Base-by-base conservation (phyloP, 2,329 filamentous ascomycete species). In the Fusarium sulawesiense region DNA sequence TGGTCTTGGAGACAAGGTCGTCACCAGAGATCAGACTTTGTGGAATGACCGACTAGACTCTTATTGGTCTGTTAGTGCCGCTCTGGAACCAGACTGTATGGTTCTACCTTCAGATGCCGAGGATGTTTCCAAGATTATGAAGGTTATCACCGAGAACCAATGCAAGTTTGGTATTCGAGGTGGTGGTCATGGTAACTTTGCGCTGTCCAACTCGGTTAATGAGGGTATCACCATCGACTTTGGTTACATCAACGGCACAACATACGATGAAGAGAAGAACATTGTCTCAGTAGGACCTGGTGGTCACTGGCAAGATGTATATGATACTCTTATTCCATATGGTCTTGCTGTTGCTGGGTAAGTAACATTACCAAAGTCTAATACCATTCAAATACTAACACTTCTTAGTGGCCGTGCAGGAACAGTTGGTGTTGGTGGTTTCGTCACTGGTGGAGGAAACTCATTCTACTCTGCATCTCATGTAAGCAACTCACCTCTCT, bases 91-190 rank as follows among this genome's bases (percentile, higher is more conserved):
- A 8, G 79, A 77, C 74, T 81, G 80, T 45, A 77, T 81, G 68
- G 78, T 76, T 10, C 66, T 79, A 51, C 80, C 80, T 4, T 61
- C 70, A 29, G 75, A 76, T 3, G 67, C 78, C 8, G 63, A 78
- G 8, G 80, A 84, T 60, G 80, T 82, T 9, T 78, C 81, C 7
- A 66, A 69, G 10, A 75, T 77, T 4, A 73, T 83, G 21, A 79
- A 77, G 46, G 72, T 78, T 4, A 71, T 84, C 1, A 70, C 73
- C 27, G 50, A 68, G 7, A 70, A 73, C 9, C 42, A 74, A 16
- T 80, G 78, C 48, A 71, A 75, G 8, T 83, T 83, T 64, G 81
- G 79, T 20, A 77, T 84, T 34, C 76, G 79, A 3, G 77, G 78
- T 20, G 81, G 81, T 37, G 80, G 82, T 5, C 80, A 82, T 42